Base-by-base conservation (phyloP, 768 basidiomycete species). In the Russula dissimulans region DNA sequence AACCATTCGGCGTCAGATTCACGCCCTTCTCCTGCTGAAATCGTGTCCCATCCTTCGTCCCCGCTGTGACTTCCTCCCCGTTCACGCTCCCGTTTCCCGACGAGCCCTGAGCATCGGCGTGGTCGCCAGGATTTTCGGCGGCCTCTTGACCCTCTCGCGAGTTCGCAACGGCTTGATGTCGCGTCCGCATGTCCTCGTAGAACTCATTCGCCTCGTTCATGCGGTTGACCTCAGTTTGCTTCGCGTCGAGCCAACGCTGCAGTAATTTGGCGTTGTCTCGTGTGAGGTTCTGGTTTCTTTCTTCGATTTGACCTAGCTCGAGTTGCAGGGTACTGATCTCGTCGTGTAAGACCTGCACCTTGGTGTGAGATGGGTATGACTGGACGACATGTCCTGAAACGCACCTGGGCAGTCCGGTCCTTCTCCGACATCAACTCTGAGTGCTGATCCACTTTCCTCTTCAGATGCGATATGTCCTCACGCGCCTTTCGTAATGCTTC, bases 221-320 rank as follows among this genome's bases (percentile, higher is more conserved):
- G 74, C 85, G 86, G 72, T 94, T 92, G 9, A 89, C 95, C 68
- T 95, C 94, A 12, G 79, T 75, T 70, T 97, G 92, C 74, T 97
- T 97, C 65, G 88, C 86, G 68, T 98, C 97, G 9, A 98, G 79
- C 95, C 97, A 99, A 17, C 95, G 87, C 71, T 97, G 93, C 1
- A 98, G 79, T 31, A 99, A 82, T 68, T 91, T 88, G 29, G 94
- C 94, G 67, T 99, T 99, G 72, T 99, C 95, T 67, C 87, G 88
- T 52, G 84, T 83, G 38, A 99, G 80, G n/a, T 78, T 86, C 68
- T 84, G 79, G 70, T 95, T 97, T 39, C 91, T 85, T 62, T 92
- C 85, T 57, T 91, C 87, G 29, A 95, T 85, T 68, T 95, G 91
- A 46, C 86, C 83, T 12, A 98, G 82, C 72, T 99, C 95, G 51